A percentile compares a stretch with the other conserved stretches of the same genome.
Evolutionary conservation across 1,284 basidiomycete genomes (phyloP).

Genomic region (Malassezia yamatoensis): DNA sequence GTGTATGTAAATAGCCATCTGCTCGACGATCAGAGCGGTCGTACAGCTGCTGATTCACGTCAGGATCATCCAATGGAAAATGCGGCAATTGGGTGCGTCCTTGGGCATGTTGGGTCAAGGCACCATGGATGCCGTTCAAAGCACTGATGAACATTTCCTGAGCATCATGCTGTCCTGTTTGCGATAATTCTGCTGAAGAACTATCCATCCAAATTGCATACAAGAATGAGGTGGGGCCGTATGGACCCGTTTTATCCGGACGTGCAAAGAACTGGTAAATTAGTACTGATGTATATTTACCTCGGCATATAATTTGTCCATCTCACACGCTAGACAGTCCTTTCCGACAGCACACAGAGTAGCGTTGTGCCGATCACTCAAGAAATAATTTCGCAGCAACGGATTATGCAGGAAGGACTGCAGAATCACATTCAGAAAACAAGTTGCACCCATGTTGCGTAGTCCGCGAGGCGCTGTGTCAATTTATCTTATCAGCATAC

Average conservation of each 20-base stretch:
- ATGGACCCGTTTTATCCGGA: constrained; percentile 52
- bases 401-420: constrained; percentile 91
- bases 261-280: constrained; percentile 49
- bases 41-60: constrained; percentile 22
- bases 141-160: constrained; percentile 57
- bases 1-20: not conserved
- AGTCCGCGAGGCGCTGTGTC: constrained; percentile 64
- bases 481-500: constrained; percentile 7
- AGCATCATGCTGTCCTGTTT: constrained; percentile 86
- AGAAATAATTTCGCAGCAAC: constrained; percentile 75
- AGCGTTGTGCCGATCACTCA: constrained; percentile 71
- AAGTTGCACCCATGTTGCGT: constrained; percentile 85
- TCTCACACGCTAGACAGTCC: constrained; percentile 81
- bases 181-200: constrained; percentile 64
- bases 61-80: constrained; percentile 24
- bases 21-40: constrained; percentile 25
- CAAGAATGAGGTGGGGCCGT: constrained; percentile 74
- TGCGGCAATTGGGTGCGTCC: constrained; percentile 23
- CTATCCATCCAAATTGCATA: constrained; percentile 71
- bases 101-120: constrained; percentile 26
- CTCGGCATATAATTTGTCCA: constrained; percentile 81
- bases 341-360: constrained; percentile 56
- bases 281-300: constrained; percentile 19
- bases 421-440: constrained; percentile 83
- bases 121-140: constrained; percentile 37